phyloP scores from a whole-genome alignment of 176 grass and related monocot species.

The Musa acuminata region DNA sequence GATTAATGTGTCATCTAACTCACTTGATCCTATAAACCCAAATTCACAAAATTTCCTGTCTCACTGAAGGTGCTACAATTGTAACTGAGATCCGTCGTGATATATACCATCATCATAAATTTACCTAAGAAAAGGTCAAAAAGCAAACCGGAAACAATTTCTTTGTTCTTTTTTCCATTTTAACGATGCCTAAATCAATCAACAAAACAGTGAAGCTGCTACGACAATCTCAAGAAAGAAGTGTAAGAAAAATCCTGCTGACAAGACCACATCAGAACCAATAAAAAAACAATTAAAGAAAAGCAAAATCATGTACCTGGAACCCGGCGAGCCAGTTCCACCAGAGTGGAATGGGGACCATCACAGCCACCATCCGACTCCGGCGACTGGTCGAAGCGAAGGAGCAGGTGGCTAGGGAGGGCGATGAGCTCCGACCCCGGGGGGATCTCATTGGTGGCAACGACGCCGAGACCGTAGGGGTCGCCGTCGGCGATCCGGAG shows the following conservation, averaged over 20 bases:
- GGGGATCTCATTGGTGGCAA: constrained; percentile 42
- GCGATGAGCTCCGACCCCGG: constrained; percentile 48
- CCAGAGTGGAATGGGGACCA: constrained; percentile 38
- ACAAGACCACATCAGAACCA: not conserved
- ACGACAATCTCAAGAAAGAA: too few relatives aligned
- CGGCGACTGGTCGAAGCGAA: constrained; percentile 33
- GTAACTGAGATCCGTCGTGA: not conserved
- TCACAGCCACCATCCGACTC: not conserved
- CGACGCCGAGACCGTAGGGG: constrained; percentile 53
- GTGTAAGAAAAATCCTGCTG: too few relatives aligned
- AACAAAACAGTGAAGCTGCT: too few relatives aligned
- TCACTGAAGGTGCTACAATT: not conserved
- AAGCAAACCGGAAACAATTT: too few relatives aligned
- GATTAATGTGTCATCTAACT: not conserved
- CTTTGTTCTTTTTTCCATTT: too few relatives aligned
- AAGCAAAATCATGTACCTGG: constrained; percentile 45
- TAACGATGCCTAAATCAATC: too few relatives aligned
- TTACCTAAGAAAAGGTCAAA: too few relatives aligned
- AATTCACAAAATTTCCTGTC: not conserved
- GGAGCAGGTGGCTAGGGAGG: constrained; percentile 62
- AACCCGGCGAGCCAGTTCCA: constrained; percentile 43
- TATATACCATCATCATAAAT: not conserved
- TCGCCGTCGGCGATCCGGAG: constrained; percentile 41
- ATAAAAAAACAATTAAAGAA: not conserved
- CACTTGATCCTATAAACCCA: not conserved